Conservation (phyloP, 495 filamentous ascomycete genomes). For the Podospora didyma region DNA sequence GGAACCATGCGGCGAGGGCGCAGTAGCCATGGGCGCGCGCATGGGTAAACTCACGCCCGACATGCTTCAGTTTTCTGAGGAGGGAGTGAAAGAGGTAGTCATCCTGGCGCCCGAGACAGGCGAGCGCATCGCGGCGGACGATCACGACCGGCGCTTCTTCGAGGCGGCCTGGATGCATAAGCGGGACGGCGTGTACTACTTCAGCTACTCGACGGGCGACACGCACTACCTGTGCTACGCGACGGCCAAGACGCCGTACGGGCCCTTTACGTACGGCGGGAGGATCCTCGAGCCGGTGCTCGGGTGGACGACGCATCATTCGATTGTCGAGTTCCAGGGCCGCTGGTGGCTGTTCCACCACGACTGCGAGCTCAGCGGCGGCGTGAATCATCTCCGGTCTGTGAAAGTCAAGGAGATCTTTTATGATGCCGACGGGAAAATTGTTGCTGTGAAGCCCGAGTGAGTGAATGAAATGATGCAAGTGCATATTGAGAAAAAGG, state of each 20-base stretch:
- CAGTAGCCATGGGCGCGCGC: constrained; percentile 51
- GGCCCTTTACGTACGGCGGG: constrained; percentile 67
- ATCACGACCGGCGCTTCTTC: constrained; percentile 73
- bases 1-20: constrained; percentile 50
- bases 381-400: constrained; percentile 61
- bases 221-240: constrained; percentile 69
- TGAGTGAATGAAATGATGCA: no score
- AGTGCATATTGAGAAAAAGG: no score
- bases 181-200: constrained; percentile 64
- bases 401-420: constrained; percentile 71
- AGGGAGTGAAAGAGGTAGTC: constrained; percentile 43
- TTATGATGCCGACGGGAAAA: constrained; percentile 61
- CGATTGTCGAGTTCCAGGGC: constrained; percentile 66
- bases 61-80: constrained; percentile 54
- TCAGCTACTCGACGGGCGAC: constrained; percentile 72
- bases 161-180: constrained; percentile 74
- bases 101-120: constrained; percentile 58
- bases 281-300: constrained; percentile 69
- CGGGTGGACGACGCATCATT: constrained; percentile 78
- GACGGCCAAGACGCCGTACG: constrained; percentile 53
- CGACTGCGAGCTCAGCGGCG: constrained; percentile 59
- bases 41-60: constrained; percentile 58
- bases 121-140: constrained; percentile 53
- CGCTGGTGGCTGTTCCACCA: constrained; percentile 73
- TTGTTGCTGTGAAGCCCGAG: constrained; percentile 39